Base-by-base conservation (phyloP, 2,329 filamentous ascomycete species). In the Chrysosporium keratinophilum region DNA sequence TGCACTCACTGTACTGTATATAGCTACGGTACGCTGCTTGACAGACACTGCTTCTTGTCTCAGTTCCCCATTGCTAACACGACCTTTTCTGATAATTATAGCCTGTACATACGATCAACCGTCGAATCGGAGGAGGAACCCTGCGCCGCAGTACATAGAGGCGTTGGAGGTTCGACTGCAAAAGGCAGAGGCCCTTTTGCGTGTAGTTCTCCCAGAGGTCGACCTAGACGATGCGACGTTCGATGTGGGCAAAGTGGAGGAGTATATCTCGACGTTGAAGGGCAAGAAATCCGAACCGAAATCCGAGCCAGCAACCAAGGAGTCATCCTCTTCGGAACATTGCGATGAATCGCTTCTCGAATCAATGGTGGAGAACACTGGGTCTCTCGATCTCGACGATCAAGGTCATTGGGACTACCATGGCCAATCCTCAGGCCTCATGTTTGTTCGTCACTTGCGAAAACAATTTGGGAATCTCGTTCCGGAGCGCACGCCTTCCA, bases 1-100 rank as follows among this genome's bases (percentile, higher is more conserved):
- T 93, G 87, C 71, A 96, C 90, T 0, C 93, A 97, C 70, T 98
- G 93, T 69, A 95, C 90, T 10, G 89, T 97, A 48, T 98, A 98
- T 71, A 96, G 89, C 68, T 98, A 98, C 76, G 91, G 93, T 96
- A 78, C 66, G 78, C 33, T 17, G 63, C 33, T 20, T 7, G 12
- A 6, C 10, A 7, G 12, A 6, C 10, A 34, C 34, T 28, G 34
- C 33, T 15, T 28, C 33, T 34, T 23, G n/a, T 28, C 35, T 15
- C 40, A 23, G 28, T n/a, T 47, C 28, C 43, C 14, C 10, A 7
- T 20, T 42, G 44, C 44, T 54, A 47, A 42, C 41, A 34, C 9
- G 17, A 20, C 40, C 6, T 39, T 17, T 35, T 43, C 19, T 12
- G 33, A 33, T 11, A 23, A 31, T 52, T 39, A 31, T 56, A 95